A percentile compares a stretch with the other conserved stretches of the same genome.
Conservation (phyloP, 1,139 yeast genomes). For the Scheffersomyces illinoinensis region DNA sequence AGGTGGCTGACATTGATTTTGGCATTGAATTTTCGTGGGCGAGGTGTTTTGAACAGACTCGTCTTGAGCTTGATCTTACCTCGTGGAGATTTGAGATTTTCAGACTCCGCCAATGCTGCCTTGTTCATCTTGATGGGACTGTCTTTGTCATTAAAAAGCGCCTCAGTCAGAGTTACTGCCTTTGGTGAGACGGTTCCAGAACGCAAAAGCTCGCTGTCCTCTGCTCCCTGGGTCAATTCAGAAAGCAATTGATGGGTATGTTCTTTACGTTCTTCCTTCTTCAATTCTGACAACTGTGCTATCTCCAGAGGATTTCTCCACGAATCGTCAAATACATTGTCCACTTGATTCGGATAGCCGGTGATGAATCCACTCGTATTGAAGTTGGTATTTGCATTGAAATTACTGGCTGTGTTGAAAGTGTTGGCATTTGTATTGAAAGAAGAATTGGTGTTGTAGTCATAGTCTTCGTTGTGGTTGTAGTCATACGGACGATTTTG, state of each 20-base stretch:
- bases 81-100: conserved; percentile 11
- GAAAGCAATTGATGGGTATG: conserved; percentile 37
- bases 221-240: conserved; percentile 37
- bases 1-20: conserved; percentile 35
- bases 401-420: not conserved
- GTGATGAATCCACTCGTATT: not conserved
- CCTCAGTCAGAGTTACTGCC: conserved; percentile 20
- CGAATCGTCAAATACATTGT: not conserved
- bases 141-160: conserved; percentile 37
- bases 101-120: not conserved
- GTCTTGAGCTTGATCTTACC: conserved; percentile 15
- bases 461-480: conserved; percentile 13
- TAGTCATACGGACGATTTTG: conserved; percentile 6
- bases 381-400: not conserved
- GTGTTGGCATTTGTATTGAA: not conserved
- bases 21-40: conserved; percentile 41
- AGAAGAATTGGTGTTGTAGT: conserved; percentile 1
- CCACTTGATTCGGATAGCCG: not conserved
- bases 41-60: conserved; percentile 42
- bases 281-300: conserved; percentile 36
- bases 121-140: conserved; percentile 27
- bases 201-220: conserved; percentile 19
- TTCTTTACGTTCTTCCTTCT: conserved; percentile 35
- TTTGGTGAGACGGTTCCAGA: conserved; percentile 23
- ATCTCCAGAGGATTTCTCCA: conserved; percentile 18